phyloP scores from a whole-genome alignment of 75 land plant genomes.

The Selaginella tamariscina region DNA sequence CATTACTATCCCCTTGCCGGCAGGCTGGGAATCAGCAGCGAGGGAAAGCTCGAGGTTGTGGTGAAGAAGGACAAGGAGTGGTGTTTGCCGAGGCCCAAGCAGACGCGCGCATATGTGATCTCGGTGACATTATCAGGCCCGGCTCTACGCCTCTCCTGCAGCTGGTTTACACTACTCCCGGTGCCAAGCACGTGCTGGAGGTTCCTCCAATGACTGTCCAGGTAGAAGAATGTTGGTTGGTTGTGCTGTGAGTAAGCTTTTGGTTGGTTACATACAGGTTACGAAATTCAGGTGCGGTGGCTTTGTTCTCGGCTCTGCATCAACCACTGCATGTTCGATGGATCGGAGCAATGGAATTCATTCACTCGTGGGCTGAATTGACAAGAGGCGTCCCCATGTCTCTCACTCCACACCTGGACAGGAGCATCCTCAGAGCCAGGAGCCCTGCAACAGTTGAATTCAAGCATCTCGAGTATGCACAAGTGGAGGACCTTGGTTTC shows the following conservation, averaged over 20 bases:
- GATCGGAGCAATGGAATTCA: slow-evolving; percentile 48
- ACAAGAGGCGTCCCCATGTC: slow-evolving; percentile 51
- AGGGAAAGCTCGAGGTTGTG: slow-evolving; percentile 59
- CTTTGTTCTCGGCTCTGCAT: slow-evolving; percentile 54
- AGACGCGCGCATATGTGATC: slow-evolving; percentile 36
- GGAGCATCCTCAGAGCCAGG: slow-evolving; percentile 37
- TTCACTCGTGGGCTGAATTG: slow-evolving; percentile 73
- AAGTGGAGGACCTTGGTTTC: slow-evolving; percentile 37
- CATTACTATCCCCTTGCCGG: slow-evolving; percentile 80
- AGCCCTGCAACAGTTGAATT: slow-evolving; percentile 36
- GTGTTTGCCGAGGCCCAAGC: slow-evolving; percentile 85
- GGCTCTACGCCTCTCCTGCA: slow-evolving; percentile 49
- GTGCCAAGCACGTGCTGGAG: slow-evolving; percentile 59
- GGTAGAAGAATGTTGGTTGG: slow-evolving; percentile 27
- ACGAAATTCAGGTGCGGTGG: slow-evolving; percentile 72
- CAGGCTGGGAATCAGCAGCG: slow-evolving; percentile 51
- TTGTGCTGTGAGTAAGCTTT: background rate
- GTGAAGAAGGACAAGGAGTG: slow-evolving; percentile 60
- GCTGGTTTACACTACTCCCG: slow-evolving; percentile 71
- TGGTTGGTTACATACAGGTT: slow-evolving; percentile 32
- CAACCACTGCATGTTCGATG: slow-evolving; percentile 91
- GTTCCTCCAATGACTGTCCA: slow-evolving; percentile 66
- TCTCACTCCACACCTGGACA: slow-evolving; percentile 44
- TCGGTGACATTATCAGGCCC: slow-evolving; percentile 70
- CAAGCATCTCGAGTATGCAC: slow-evolving; percentile 57